Percentiles rank a stretch among this genome's conserved stretches.
These are phyloP conservation scores for Fusarium irregulare DNA, from an alignment of 2,329 filamentous ascomycete species.

Conservation along the genomic window DNA sequence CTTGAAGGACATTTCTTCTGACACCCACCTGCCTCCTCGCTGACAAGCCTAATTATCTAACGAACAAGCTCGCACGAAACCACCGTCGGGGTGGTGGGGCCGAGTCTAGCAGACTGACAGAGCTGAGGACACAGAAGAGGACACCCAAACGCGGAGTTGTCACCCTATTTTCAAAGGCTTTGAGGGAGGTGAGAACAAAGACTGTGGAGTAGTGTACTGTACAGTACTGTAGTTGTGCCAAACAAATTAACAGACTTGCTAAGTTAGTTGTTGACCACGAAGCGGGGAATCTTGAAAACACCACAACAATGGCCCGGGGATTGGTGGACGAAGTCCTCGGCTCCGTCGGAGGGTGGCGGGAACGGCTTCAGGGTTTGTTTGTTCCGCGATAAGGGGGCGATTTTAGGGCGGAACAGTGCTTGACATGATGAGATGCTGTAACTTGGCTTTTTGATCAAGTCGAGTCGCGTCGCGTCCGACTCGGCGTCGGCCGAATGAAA, in stretches of 20 bases:
- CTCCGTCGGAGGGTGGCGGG: slow-evolving; percentile 47
- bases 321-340: slow-evolving; percentile 44
- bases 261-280: slow-evolving; percentile 25
- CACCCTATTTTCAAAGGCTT: slow-evolving; percentile 28
- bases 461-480: slow-evolving; percentile 18
- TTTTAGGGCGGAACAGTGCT: slow-evolving; percentile 41
- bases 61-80: slow-evolving; percentile 33
- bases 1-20: too few species aligned
- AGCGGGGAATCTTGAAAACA: slow-evolving; percentile 40
- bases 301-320: slow-evolving; percentile 29
- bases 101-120: slow-evolving; percentile 19
- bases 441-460: slow-evolving; percentile 2
- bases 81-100: slow-evolving; percentile 35
- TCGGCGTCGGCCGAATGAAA: slow-evolving; percentile 31
- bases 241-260: slow-evolving; percentile 28
- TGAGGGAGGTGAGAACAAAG: slow-evolving; percentile 20
- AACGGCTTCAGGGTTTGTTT: slow-evolving; percentile 43
- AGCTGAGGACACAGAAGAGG: neutral
- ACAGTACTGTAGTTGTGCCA: slow-evolving; percentile 6
- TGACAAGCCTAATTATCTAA: neutral
- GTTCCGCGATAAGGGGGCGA: slow-evolving; percentile 45
- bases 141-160: slow-evolving; percentile 24
- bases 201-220: slow-evolving; percentile 26
- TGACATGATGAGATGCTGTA: slow-evolving; percentile 44
- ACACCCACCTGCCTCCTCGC: slow-evolving; percentile 17